Base-by-base conservation (phyloP, 2,329 filamentous ascomycete species). In the Aspergillus sp. region DNA sequence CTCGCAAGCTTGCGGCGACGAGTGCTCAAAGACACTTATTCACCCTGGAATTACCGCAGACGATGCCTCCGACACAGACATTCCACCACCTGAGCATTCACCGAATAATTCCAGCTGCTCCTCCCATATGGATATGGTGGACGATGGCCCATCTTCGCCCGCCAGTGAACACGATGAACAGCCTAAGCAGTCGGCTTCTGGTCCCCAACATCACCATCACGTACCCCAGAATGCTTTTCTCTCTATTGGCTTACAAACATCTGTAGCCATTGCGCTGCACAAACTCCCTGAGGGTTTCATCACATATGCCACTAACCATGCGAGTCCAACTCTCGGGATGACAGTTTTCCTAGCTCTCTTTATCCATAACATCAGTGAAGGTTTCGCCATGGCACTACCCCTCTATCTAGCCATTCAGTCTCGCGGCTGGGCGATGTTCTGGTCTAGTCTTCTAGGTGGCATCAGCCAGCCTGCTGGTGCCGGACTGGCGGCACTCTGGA, bases 341-440 rank as follows among this genome's bases (percentile, higher is more conserved):
- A 90, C 90, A 52, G 91, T 99, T 55, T 99, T 99, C 77, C 85
- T 98, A 74, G 93, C 95, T 0, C 84, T 99, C 7, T 96, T 96
- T 71, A 93, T 99, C 58, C 95, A 99, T 82, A 99, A 98, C 77
- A 96, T 99, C 68, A 93, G 91, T 27, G 95, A 99, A 77, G 95
- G 95, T 2, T 98, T 98, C 71, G 91, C 93, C 61, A 89, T 99
- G 83, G 91, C 92, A 0, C 79, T 99, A 0, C 95, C 95, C 0
- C 81, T 99, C 0, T 99, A 96, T 75, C 90, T 99, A 68, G 95
- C 95, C 1, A 84, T 97, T 33, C 84, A 88, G 61, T 93, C 87
- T 58, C 88, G 92, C 46, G 79, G 85, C 70, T 89, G 87, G 66
- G 93, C 95, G 17, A 95, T 98, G 78, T 75, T 90, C 58, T 96